Base-by-base conservation (phyloP, 805 yeast genomes). In the Yarrowia sp. region DNA sequence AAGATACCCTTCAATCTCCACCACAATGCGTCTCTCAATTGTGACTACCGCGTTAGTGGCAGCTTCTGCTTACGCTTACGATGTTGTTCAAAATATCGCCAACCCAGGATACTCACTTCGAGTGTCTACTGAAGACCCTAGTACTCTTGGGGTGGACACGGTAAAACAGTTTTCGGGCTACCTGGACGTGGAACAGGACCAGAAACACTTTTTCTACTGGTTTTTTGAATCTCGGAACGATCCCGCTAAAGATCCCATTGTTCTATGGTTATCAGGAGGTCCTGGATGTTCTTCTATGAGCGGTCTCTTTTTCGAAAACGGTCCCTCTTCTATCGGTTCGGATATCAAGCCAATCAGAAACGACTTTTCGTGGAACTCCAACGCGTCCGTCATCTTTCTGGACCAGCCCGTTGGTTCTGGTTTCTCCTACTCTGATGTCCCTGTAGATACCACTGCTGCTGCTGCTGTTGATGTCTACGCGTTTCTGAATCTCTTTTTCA, bases 341-440 rank as follows among this genome's bases (percentile, higher is more conserved):
- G 66, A 65, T 24, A 73, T 85, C 67, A 82, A 82, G 68, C 91
- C 92, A 17, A 78, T 81, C 48, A 76, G 77, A 75, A 89, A 89
- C 76, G 90, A 90, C 24, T 78, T 82, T 76, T 84, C 92, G 3
- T 89, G 95, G 95, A 89, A 89, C 74, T 76, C 80, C 68, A 88
- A 89, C 71, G 95, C 96, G 26, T 83, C 90, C 19, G 89, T 89
- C 36, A 87, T 89, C 70, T 89, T 86, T 75, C 81, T 89, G 72
- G 95, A 89, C 74, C 93, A 89, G 74, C 95, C 95, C 0, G 92
- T 87, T 28, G 87, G 87, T 65, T 91, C 87, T 63, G 95, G 93
- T 33, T 88, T 83, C 76, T 83, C 86, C 6, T 83, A 83, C 71
- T 83, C 88, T 12, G 79, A 85, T 38, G 48, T n/a, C 0, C 48